Conservation (phyloP, 1,284 basidiomycete species). For the Cystobasidiaceae sp. region DNA sequence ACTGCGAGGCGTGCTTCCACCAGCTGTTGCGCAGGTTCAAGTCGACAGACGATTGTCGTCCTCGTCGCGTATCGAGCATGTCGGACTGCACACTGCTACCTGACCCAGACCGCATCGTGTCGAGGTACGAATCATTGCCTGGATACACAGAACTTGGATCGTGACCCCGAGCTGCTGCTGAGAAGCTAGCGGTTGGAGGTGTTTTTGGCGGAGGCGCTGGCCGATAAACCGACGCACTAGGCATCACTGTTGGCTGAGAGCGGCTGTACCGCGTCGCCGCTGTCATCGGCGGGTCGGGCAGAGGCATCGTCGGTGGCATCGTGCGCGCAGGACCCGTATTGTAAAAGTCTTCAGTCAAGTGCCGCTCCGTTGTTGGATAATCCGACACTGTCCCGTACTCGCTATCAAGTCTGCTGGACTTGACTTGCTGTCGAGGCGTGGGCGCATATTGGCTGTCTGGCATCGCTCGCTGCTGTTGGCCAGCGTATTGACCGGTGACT, state of each 20-base stretch:
- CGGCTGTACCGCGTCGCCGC: background rate
- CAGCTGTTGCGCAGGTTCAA: constrained; percentile 9
- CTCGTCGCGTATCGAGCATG: constrained; percentile 3
- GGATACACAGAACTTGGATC: background rate
- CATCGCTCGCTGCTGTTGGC: too few species aligned
- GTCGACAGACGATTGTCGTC: constrained; percentile 10
- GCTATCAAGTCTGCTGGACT: too few species aligned
- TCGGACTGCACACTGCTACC: constrained; percentile 28
- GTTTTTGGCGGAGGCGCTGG: too few species aligned
- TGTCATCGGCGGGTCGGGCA: constrained; percentile 5
- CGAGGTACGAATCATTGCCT: background rate
- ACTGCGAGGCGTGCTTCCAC: constrained; percentile 26
- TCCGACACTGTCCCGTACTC: background rate
- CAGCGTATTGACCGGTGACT: too few species aligned
- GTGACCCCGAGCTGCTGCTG: background rate
- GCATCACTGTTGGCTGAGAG: background rate
- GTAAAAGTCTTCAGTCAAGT: constrained; percentile 1
- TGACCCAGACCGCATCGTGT: constrained; percentile 14
- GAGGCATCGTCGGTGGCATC: constrained; percentile 8
- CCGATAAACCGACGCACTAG: too few species aligned
- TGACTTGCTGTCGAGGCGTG: too few species aligned
- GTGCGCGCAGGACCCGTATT: constrained; percentile 1
- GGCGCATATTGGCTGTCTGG: too few species aligned
- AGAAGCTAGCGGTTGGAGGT: too few species aligned
- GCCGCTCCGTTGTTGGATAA: constrained; percentile 13